Evolutionary conservation across 1,139 yeast species (phyloP).

Genomic region (Yamadazyma friedrichii): DNA sequence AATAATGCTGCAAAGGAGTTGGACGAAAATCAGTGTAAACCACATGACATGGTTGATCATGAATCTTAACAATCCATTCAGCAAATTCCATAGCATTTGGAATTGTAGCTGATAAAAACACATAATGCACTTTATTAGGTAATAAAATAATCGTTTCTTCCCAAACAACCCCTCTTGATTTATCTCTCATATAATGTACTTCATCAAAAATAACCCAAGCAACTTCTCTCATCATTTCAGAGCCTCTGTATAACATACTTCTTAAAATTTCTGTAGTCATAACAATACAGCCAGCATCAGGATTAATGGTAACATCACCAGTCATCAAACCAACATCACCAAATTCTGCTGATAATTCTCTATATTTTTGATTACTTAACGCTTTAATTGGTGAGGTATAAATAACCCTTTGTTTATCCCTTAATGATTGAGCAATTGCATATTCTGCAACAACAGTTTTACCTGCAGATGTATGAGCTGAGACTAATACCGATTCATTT

Average conservation of each 20-base stretch:
- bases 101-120: constrained; percentile 90
- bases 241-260: constrained; percentile 90
- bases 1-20: constrained; percentile 94
- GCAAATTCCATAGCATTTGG: constrained; percentile 99
- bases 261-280: constrained; percentile 97
- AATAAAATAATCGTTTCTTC: constrained; percentile 94
- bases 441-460: constrained; percentile 98
- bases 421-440: constrained; percentile 91
- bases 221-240: constrained; percentile 93
- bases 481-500: constrained; percentile 92
- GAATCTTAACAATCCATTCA: constrained; percentile 96
- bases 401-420: constrained; percentile 90
- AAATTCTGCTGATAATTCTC: constrained; percentile 89
- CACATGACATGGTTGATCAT: constrained; percentile 95
- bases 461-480: constrained; percentile 99
- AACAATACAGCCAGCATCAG: constrained; percentile 94
- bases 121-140: constrained; percentile 91
- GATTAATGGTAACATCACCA: constrained; percentile 96
- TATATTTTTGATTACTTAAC: constrained; percentile 89
- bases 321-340: constrained; percentile 97
- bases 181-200: constrained; percentile 94
- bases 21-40: constrained; percentile 99
- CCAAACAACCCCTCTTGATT: constrained; percentile 98
- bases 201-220: constrained; percentile 97
- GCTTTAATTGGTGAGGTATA: constrained; percentile 98